Base-by-base conservation (phyloP, 768 basidiomycete genomes). In the Lyophyllum decastes region DNA sequence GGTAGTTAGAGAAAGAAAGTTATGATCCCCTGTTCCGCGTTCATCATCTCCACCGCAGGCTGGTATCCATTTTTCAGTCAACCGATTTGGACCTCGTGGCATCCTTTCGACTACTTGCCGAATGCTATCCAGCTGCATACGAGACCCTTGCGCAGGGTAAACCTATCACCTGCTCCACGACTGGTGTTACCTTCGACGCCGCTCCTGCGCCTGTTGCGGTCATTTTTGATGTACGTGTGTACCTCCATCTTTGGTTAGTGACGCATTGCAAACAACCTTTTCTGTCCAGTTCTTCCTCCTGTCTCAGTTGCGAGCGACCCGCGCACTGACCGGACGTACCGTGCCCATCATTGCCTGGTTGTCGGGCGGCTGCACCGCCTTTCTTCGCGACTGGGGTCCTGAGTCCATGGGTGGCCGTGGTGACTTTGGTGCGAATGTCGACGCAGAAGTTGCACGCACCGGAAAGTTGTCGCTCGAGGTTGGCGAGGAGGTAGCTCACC, bases 321-420 rank as follows among this genome's bases (percentile, higher is more conserved):
- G 63, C 16, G 57, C 54, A 30, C 41, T 64, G 38, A 63, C 50
- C 17, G 66, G 66, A 43, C 52, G 49, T 8, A n/a, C 48, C 8
- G 59, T 66, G 3, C 66, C 58, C 0, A 45, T 68, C 19, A 57
- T 64, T 11, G 48, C 56, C 2, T 68, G 60, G 52, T 25, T 51
- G 1, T 49, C 65, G 1, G 54, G 58, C 14, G 45, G 47, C n/a
- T 22, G 54, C 58, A 0, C 21, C 54, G 3, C 41, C 55, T 10
- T 24, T 61, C 48, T 68, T 27, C 61, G 63, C 12, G 21, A 54
- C 16, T 66, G 54, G 35, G 67, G 61, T 1, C 65, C 67, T 1
- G 61, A 65, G 44, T 58, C 60, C 4, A 35, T 62, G 11, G 67
- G 67, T 10, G 67, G 67, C 2, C 24, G 58, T 3, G 67, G 64